These are phyloP conservation scores for Scedosporium boydii DNA, from an alignment of 2,329 filamentous ascomycete genomes.

Conservation along the genomic window DNA sequence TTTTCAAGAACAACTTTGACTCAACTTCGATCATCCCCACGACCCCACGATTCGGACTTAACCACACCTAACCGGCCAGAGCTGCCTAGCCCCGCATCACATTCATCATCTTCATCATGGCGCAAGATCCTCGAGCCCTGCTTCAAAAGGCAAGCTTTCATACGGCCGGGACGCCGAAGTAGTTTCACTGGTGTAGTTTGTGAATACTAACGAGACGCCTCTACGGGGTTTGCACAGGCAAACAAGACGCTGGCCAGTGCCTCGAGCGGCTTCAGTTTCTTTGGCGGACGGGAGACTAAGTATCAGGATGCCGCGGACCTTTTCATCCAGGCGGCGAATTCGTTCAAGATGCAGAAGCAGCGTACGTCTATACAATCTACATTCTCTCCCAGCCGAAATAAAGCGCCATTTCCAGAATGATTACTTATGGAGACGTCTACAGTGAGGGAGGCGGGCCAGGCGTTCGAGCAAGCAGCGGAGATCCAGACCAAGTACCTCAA, in stretches of 20 bases:
- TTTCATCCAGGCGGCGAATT: constrained; percentile 82
- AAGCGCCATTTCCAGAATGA: neutral
- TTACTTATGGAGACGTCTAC: constrained; percentile 2
- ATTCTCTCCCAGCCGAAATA: neutral
- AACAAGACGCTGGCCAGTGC: constrained; percentile 73
- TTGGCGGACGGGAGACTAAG: constrained; percentile 79
- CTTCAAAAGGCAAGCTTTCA: constrained; percentile 58
- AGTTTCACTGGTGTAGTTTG: neutral
- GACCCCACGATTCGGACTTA: neutral
- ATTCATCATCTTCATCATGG: constrained; percentile 35
- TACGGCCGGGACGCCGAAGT: neutral
- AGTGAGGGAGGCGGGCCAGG: constrained; percentile 79
- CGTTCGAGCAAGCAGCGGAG: constrained; percentile 77
- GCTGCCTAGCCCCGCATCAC: neutral
- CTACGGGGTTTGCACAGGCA: constrained; percentile 48
- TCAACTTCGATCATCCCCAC: neutral
- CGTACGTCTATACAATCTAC: constrained; percentile 38
- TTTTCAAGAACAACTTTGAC: neutral
- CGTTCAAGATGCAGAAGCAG: constrained; percentile 79
- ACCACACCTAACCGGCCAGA: neutral
- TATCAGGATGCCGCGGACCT: constrained; percentile 82
- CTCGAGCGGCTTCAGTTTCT: constrained; percentile 75
- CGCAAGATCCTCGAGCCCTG: constrained; percentile 68
- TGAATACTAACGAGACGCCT: neutral
- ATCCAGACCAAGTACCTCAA: constrained; percentile 75